Conservation (phyloP, 805 yeast species). For the Candida anglica region DNA sequence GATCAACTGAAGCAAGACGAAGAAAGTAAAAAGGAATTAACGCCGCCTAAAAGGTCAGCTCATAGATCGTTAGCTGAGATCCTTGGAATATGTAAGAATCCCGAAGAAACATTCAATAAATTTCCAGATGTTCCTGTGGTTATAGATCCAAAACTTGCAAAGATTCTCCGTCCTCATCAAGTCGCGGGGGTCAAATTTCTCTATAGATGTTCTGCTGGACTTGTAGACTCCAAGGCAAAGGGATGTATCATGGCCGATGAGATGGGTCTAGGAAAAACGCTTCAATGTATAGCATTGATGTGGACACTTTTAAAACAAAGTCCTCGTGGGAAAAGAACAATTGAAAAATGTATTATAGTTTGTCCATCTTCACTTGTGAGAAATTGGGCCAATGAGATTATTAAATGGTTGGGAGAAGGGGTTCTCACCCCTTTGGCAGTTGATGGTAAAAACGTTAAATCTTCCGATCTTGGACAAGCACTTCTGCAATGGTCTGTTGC, state of each 20-base stretch:
- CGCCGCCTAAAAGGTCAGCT: conserved; percentile 25
- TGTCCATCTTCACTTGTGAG: conserved; percentile 93
- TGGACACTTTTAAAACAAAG: conserved; percentile 91
- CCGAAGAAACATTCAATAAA: conserved; percentile 45
- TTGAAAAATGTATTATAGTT: conserved; percentile 85
- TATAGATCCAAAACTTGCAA: conserved; percentile 82
- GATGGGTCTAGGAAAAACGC: conserved; percentile 91
- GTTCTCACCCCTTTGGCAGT: conserved; percentile 82
- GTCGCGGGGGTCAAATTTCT: conserved; percentile 91
- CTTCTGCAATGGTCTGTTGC: conserved; percentile 85
- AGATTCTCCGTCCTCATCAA: conserved; percentile 91
- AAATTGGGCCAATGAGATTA: conserved; percentile 96
- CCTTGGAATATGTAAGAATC: conserved; percentile 60
- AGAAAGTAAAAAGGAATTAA: conserved; percentile 10
- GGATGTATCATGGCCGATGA: conserved; percentile 99
- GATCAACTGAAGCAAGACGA: conserved; percentile 10
- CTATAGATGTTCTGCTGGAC: conserved; percentile 86
- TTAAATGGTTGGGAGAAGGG: conserved; percentile 95
- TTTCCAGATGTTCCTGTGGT: conserved; percentile 93
- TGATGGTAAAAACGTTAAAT: conserved; percentile 82
- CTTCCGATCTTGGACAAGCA: conserved; percentile 62
- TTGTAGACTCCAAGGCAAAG: conserved; percentile 75
- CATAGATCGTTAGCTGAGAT: conserved; percentile 77
- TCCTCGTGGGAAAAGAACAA: conserved; percentile 78
- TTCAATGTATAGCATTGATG: conserved; percentile 84